Percentiles rank a stretch among this genome's conserved stretches.
These are phyloP conservation scores for Diatrype stigma DNA, from an alignment of 2,329 filamentous ascomycete species.

Conservation along the genomic window DNA sequence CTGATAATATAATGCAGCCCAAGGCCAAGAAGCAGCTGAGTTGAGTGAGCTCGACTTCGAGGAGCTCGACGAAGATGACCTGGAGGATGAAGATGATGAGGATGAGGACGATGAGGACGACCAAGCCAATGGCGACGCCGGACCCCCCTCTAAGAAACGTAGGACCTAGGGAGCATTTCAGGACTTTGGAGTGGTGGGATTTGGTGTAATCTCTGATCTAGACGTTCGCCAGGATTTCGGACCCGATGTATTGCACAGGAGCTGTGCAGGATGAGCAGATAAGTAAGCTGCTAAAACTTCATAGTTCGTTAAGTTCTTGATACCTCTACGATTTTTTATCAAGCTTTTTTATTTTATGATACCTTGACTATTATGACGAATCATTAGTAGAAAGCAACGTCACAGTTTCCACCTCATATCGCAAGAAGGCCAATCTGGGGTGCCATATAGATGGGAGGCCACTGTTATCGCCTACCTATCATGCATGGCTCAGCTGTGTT, in stretches of 20 bases:
- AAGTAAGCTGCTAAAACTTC: background rate
- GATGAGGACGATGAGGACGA: conserved; percentile 51
- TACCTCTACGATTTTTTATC: background rate
- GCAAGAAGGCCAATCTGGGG: too few species aligned
- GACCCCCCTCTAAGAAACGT: conserved; percentile 38
- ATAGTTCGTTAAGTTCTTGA: background rate
- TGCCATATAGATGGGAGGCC: too few species aligned
- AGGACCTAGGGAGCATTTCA: conserved; percentile 27
- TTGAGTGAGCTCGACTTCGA: conserved; percentile 69
- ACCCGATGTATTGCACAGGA: background rate
- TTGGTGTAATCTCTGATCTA: conserved; percentile 4
- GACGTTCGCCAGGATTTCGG: background rate
- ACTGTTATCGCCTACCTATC: too few species aligned
- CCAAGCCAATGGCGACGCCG: conserved; percentile 44
- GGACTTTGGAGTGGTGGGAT: background rate
- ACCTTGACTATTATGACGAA: too few species aligned
- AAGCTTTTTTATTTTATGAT: too few species aligned
- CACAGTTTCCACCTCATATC: too few species aligned
- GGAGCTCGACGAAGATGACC: conserved; percentile 35
- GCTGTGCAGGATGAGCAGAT: background rate
- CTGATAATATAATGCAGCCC: conserved; percentile 45
- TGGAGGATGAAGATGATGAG: conserved; percentile 25
- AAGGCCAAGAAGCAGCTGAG: conserved; percentile 67
- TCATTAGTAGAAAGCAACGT: too few species aligned
- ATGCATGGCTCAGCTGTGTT: too few species aligned